Percentiles rank a stretch among this genome's conserved stretches.
phyloP scores from a whole-genome alignment of 305 asterid species.

The Fraxinus floribunda region DNA sequence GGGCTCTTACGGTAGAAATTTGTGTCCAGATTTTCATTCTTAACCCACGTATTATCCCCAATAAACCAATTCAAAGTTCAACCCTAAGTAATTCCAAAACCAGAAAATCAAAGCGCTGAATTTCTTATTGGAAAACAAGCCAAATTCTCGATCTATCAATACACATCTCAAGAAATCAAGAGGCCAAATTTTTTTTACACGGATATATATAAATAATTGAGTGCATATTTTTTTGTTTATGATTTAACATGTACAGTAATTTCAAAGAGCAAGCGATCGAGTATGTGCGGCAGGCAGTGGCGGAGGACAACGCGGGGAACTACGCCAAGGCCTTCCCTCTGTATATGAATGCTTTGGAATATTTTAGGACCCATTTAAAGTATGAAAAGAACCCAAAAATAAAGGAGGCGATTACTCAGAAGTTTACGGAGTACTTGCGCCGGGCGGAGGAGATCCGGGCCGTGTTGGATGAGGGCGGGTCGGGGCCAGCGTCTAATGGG shows the following conservation, averaged over 20 bases:
- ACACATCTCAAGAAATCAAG: background rate
- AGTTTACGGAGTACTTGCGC: background rate
- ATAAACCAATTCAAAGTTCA: background rate
- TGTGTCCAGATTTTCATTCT: background rate
- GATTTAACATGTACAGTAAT: background rate
- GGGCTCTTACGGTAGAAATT: background rate
- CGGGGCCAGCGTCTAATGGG: background rate
- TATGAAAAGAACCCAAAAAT: background rate
- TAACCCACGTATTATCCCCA: background rate
- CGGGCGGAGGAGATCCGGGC: background rate
- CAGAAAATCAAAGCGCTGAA: background rate
- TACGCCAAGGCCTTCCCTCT: background rate
- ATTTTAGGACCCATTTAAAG: background rate
- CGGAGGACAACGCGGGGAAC: background rate
- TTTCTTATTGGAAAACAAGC: background rate
- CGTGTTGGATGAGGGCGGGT: background rate
- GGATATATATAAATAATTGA: background rate
- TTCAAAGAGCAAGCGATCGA: background rate
- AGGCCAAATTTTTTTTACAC: background rate
- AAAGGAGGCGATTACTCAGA: background rate
- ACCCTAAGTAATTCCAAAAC: background rate
- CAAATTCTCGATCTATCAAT: background rate
- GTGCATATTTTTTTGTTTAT: background rate
- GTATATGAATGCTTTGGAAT: background rate
- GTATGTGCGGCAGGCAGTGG: background rate